Conservation (phyloP, 805 yeast species). For the Nakazawaea siamensis region DNA sequence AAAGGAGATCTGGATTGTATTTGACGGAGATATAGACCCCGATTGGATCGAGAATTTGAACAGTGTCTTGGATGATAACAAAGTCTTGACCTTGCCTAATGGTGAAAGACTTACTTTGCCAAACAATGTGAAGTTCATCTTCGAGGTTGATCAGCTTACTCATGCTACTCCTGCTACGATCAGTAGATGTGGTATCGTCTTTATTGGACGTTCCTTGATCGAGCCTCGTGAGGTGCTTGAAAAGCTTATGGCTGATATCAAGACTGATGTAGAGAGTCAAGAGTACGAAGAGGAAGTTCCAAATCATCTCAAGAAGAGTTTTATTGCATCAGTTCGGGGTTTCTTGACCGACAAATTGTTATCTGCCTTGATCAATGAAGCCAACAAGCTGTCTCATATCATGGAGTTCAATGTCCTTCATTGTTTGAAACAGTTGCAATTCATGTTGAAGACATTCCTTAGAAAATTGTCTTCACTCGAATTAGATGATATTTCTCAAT, state of each 20-base stretch:
- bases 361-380: constrained; percentile 16
- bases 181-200: constrained; percentile 85
- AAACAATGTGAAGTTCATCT: constrained; percentile 50
- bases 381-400: constrained; percentile 32
- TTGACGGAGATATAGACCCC: constrained; percentile 93
- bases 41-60: constrained; percentile 88
- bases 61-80: constrained; percentile 87
- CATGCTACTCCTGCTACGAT: constrained; percentile 87
- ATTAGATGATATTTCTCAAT: constrained; percentile 21
- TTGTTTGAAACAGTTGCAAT: constrained; percentile 28
- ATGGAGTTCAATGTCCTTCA: constrained; percentile 38
- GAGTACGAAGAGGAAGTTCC: not conserved
- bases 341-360: constrained; percentile 10
- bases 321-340: not conserved
- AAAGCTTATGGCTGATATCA: constrained; percentile 12
- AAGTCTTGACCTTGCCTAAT: constrained; percentile 70
- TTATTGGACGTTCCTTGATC: constrained; percentile 39
- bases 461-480: constrained; percentile 14
- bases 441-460: constrained; percentile 30
- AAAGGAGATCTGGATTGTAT: constrained; percentile 64
- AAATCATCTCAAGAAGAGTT: too few species aligned
- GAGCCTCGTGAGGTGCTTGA: constrained; percentile 9
- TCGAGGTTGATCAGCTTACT: constrained; percentile 63
- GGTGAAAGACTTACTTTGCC: constrained; percentile 81
- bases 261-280: not conserved